Percentiles rank a stretch among this genome's conserved stretches.
phyloP scores from a whole-genome alignment of 192 early-diverging fungal genomes.

The Entrophospora sp. region DNA sequence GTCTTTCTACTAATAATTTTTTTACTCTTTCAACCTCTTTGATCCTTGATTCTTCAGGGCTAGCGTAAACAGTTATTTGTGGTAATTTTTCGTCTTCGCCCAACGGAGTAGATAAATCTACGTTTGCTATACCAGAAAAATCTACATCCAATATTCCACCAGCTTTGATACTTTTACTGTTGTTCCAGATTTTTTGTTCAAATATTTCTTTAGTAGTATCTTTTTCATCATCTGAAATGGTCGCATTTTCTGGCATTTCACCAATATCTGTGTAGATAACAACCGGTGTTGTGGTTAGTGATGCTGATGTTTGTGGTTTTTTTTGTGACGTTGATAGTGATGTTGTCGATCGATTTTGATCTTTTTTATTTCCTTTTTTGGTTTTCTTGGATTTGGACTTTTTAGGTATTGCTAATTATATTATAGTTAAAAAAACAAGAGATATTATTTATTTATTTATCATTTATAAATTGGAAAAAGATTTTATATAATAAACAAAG shows the following conservation, averaged over 20 bases:
- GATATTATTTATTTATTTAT: not conserved
- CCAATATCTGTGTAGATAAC: constrained; percentile 44
- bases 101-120: constrained; percentile 47
- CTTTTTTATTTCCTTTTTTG: constrained; percentile 33
- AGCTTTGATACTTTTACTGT: not conserved
- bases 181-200: not conserved
- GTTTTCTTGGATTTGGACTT: too few species aligned
- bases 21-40: constrained; percentile 37
- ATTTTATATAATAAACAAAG: not conserved
- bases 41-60: constrained; percentile 44
- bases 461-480: not conserved
- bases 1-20: constrained; percentile 21
- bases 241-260: constrained; percentile 53
- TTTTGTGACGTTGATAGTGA: constrained; percentile 28
- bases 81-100: constrained; percentile 47
- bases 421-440: not conserved
- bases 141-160: constrained; percentile 35
- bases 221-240: constrained; percentile 37
- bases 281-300: constrained; percentile 25
- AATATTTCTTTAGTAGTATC: constrained; percentile 13
- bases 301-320: not conserved
- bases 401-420: constrained; percentile 2
- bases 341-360: not conserved
- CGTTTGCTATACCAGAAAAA: constrained; percentile 30
- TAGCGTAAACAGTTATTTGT: constrained; percentile 40